Percentiles rank a stretch among this genome's conserved stretches.
Conservation (phyloP, 352 stramenopile species). For the Thalassiosira mediterranea region DNA sequence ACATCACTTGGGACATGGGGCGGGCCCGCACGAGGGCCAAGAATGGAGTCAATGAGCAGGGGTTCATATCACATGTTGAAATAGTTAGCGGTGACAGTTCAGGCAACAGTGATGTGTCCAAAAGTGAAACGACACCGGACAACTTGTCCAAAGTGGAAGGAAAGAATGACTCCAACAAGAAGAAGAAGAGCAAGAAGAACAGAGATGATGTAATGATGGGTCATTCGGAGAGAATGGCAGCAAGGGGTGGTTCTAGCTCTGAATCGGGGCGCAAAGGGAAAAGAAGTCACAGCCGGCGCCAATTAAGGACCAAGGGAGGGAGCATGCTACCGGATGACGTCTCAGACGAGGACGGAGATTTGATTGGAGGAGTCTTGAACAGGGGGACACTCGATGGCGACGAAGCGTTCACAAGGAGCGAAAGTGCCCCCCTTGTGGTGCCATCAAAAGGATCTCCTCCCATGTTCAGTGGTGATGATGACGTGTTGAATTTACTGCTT, state of each 20-base stretch:
- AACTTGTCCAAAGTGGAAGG: no score
- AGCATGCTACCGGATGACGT: no score
- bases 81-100: constrained; percentile 16
- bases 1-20: constrained; percentile 41
- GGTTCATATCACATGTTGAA: constrained; percentile 24
- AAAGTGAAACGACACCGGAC: constrained; percentile 13
- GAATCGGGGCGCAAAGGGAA: constrained; percentile 13
- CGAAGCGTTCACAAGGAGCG: neutral
- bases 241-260: constrained; percentile 27
- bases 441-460: constrained; percentile 30
- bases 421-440: constrained; percentile 22
- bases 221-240: constrained; percentile 15
- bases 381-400: neutral
- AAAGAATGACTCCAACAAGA: constrained; percentile 4
- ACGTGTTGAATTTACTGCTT: constrained; percentile 31
- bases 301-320: no score
- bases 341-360: no score
- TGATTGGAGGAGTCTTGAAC: no score
- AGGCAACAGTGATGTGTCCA: neutral
- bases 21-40: constrained; percentile 13
- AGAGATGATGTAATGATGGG: no score
- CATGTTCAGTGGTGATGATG: constrained; percentile 29
- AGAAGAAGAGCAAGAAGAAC: constrained; percentile 5
- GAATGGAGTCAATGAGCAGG: constrained; percentile 2
- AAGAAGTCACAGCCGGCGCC: no score